These are phyloP conservation scores for Lepiota subincarnata DNA, from an alignment of 768 basidiomycete genomes.

Conservation along the genomic window DNA sequence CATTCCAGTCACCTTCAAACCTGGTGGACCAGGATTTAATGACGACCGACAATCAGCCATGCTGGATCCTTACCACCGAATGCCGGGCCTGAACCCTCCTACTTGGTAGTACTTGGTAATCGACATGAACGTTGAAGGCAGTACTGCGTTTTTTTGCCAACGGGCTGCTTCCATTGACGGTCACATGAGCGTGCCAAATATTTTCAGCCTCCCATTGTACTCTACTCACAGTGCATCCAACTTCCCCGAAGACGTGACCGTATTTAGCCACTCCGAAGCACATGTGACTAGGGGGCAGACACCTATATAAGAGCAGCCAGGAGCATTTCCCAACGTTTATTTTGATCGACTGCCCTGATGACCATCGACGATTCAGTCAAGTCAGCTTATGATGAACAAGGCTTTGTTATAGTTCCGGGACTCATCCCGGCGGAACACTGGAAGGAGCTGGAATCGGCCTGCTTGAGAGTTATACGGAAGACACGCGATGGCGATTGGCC, in stretches of 20 bases:
- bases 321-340: neutral
- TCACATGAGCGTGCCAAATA: no score
- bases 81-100: conserved; percentile 22
- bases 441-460: conserved; percentile 42
- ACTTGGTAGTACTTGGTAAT: conserved; percentile 21
- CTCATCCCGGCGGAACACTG: conserved; percentile 44
- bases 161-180: no score
- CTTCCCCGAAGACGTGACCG: no score
- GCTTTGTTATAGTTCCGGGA: conserved; percentile 59
- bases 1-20: conserved; percentile 24
- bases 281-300: no score
- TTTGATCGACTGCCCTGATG: neutral
- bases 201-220: no score
- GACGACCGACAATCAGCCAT: neutral
- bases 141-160: neutral
- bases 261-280: no score
- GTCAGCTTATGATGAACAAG: conserved; percentile 52
- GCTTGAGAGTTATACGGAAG: conserved; percentile 42
- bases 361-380: conserved; percentile 28
- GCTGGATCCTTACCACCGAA: conserved; percentile 19
- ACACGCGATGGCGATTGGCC: conserved; percentile 64
- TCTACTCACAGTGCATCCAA: no score
- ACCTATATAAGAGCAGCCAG: neutral
- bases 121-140: neutral
- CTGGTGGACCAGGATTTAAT: conserved; percentile 1